Base-by-base conservation (phyloP, 1,284 basidiomycete genomes). In the Pholiota adiposa region DNA sequence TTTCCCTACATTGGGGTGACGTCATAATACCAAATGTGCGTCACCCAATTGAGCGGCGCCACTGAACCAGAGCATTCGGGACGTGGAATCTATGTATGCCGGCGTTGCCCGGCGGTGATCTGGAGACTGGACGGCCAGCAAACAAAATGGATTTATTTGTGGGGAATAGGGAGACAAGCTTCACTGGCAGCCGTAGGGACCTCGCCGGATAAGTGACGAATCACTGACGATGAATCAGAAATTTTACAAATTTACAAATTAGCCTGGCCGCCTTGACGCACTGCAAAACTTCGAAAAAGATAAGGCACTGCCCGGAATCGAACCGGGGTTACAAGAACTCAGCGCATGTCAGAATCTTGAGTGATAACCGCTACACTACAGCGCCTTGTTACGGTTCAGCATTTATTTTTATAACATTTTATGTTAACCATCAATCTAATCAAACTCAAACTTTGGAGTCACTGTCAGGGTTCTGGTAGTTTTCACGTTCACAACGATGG, bases 281-380 rank as follows among this genome's bases (percentile, higher is more conserved):
- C n/a, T n/a, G n/a, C n/a, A n/a, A n/a, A n/a, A n/a, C n/a, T n/a
- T n/a, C n/a, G n/a, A 64, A 69, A 69, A 65, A 55, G 49, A 9
- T 4, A n/a, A 74, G 72, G 72, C 70, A 69, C 63, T 69, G 70
- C 74, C 73, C 72, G 72, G 71, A 72, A 67, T 73, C 72, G 71
- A 73, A 75, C 73, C 72, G 70, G 73, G 73, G 73, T 75, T 72
- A 68, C 73, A 67, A 70, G 75, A 76, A 74, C 43, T 58, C 59
- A 34, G 50, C 59, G 33, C 0, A 25, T 3, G 51, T 81, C 79
- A 83, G 80, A 83, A 83, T 82, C 82, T 75, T 73, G 77, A 75
- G 82, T 83, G 82, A 81, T 82, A 82, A 83, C 81, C 82, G 72
- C 80, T 83, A 83, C 80, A 83, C 80, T 82, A 83, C 74, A 77